A percentile compares a stretch with the other conserved stretches of the same genome.
phyloP scores from a whole-genome alignment of 176 grass and related monocot species.

The Zizania latifolia region DNA sequence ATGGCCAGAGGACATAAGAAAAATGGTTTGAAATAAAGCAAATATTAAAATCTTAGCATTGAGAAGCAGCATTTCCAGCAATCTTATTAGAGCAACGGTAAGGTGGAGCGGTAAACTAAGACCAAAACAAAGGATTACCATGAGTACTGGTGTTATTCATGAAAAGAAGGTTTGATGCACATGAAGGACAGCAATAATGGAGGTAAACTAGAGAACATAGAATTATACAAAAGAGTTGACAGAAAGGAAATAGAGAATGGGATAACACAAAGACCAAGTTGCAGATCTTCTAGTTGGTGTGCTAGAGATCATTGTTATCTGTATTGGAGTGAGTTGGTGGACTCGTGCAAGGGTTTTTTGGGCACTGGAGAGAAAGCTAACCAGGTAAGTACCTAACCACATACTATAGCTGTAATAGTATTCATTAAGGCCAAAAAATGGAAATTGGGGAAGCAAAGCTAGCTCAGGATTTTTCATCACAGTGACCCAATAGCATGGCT shows the following conservation, averaged over 20 bases:
- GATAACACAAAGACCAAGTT: background rate
- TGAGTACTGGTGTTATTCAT: background rate
- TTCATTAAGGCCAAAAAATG: background rate
- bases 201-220: background rate
- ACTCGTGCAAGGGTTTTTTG: background rate
- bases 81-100: background rate
- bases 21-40: background rate
- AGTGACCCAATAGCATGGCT: background rate
- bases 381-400: background rate
- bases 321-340: no score
- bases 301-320: background rate
- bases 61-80: background rate
- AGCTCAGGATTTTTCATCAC: background rate
- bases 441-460: background rate
- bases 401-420: background rate
- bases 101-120: background rate
- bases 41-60: background rate
- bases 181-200: background rate
- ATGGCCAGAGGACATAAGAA: background rate
- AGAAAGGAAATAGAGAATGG: background rate
- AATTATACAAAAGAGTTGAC: background rate
- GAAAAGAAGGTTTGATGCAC: background rate
- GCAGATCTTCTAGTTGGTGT: background rate
- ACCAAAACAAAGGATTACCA: background rate
- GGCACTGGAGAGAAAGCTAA: background rate